Conservation (phyloP, 2,329 filamentous ascomycete species). For the Dactylella cylindrospora region DNA sequence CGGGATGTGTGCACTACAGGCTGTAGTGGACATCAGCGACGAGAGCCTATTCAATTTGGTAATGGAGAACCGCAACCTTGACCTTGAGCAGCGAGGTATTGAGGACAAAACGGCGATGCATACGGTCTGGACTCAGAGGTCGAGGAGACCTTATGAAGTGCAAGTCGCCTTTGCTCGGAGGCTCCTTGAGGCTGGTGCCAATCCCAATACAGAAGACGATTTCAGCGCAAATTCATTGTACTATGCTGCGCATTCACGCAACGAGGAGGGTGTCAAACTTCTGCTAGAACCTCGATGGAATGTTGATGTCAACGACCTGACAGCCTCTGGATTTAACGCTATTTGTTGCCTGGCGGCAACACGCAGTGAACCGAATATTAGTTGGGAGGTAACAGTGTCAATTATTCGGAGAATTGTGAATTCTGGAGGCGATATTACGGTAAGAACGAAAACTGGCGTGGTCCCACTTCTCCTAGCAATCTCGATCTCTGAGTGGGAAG, state of each 20-base stretch:
- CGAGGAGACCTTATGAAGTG: neutral
- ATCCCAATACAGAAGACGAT: slow-evolving; percentile 17
- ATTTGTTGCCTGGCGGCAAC: no score
- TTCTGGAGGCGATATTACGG: slow-evolving; percentile 6
- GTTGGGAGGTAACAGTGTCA: neutral
- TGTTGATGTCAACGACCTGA: slow-evolving; percentile 15
- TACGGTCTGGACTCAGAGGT: neutral
- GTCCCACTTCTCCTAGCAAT: slow-evolving; percentile 5
- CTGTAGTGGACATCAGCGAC: no score
- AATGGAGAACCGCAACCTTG: neutral
- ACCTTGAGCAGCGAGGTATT: neutral
- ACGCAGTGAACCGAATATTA: no score
- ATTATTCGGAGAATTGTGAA: slow-evolving; percentile 5
- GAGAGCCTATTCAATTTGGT: neutral
- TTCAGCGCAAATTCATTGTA: slow-evolving; percentile 4
- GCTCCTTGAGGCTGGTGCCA: slow-evolving; percentile 12
- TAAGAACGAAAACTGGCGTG: neutral
- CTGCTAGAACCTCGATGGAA: slow-evolving; percentile 13
- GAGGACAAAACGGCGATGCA: neutral
- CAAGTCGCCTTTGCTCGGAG: neutral
- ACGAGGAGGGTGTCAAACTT: slow-evolving; percentile 7
- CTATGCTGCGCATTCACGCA: neutral
- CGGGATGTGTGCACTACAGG: no score
- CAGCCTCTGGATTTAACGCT: no score
- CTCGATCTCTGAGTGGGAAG: neutral